phyloP scores from a whole-genome alignment of 208 protist genomes.

The Trypanosoma rangeli region DNA sequence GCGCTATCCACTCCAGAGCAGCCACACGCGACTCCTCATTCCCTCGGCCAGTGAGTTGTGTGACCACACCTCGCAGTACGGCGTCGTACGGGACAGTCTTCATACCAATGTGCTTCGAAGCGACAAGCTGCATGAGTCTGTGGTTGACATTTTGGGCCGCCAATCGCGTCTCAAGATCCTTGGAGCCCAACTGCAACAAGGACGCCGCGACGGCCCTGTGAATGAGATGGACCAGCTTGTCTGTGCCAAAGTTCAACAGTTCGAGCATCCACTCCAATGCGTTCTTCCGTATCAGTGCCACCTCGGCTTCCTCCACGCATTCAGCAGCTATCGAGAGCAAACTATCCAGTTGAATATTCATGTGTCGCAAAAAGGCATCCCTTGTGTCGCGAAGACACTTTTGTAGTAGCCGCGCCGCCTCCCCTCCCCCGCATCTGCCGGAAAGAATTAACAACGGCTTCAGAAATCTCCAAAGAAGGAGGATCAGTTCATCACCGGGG shows the following conservation, averaged over 20 bases:
- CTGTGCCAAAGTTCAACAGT: constrained; percentile 22
- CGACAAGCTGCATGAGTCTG: constrained; percentile 30
- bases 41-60: constrained; percentile 17
- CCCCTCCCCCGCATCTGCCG: constrained; percentile 20
- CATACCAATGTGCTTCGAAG: background rate
- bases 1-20: constrained; percentile 58
- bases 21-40: constrained; percentile 52
- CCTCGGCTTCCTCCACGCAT: constrained; percentile 26
- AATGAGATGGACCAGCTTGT: constrained; percentile 24
- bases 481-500: constrained; percentile 42
- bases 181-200: constrained; percentile 31
- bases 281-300: constrained; percentile 14
- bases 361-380: constrained; percentile 19
- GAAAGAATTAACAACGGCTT: constrained; percentile 45
- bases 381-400: constrained; percentile 28
- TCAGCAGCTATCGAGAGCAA: constrained; percentile 25
- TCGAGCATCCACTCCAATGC: constrained; percentile 31
- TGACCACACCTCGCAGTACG: constrained; percentile 19
- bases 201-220: constrained; percentile 11
- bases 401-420: constrained; percentile 18
- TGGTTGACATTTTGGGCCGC: constrained; percentile 39
- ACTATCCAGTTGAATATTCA: constrained; percentile 19
- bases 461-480: constrained; percentile 44
- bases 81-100: constrained; percentile 22
- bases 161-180: constrained; percentile 28